Evolutionary conservation across 192 early-diverging fungal species (phyloP).

Genomic region (Backusella westeae): DNA sequence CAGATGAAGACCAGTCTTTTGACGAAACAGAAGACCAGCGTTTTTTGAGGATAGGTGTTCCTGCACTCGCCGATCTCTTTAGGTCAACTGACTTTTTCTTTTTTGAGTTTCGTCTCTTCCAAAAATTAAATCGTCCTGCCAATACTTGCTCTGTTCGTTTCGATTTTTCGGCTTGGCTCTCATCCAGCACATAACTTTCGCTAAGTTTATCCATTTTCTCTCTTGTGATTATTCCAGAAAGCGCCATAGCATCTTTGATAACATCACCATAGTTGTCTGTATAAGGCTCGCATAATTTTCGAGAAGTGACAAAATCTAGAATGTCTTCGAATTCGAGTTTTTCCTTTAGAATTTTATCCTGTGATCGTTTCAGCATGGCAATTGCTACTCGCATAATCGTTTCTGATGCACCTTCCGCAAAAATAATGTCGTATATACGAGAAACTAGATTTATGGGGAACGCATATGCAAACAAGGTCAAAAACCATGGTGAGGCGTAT

Average conservation of each 20-base stretch:
- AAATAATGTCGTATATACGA: conserved; percentile 90
- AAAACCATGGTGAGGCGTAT: conserved; percentile 97
- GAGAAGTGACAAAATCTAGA: conserved; percentile 76
- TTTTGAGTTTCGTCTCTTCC: conserved; percentile 2
- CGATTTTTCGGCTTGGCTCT: conserved; percentile 50
- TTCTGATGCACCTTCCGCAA: conserved; percentile 90
- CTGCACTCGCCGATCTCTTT: conserved; percentile 3
- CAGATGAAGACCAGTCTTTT: not conserved
- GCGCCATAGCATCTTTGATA: conserved; percentile 75
- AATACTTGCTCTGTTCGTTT: conserved; percentile 48
- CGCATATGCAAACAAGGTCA: conserved; percentile 95
- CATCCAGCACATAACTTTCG: conserved; percentile 39
- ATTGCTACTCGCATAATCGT: conserved; percentile 85
- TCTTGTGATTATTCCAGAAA: conserved; percentile 68
- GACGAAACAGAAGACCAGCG: conserved; percentile 17
- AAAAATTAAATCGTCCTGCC: conserved; percentile 49
- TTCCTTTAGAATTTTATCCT: conserved; percentile 54
- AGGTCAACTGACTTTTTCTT: conserved; percentile 4
- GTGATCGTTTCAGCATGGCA: conserved; percentile 83
- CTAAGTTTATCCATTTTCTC: conserved; percentile 70
- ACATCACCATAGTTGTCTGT: conserved; percentile 58
- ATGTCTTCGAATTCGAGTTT: conserved; percentile 76
- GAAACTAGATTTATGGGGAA: conserved; percentile 89
- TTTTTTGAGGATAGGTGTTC: conserved; percentile 10
- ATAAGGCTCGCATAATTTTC: conserved; percentile 80